Evolutionary conservation across 805 yeast genomes (phyloP), one percentile per base, ranked within the genome.

Genomic region (Priceomyces carsonii): DNA sequence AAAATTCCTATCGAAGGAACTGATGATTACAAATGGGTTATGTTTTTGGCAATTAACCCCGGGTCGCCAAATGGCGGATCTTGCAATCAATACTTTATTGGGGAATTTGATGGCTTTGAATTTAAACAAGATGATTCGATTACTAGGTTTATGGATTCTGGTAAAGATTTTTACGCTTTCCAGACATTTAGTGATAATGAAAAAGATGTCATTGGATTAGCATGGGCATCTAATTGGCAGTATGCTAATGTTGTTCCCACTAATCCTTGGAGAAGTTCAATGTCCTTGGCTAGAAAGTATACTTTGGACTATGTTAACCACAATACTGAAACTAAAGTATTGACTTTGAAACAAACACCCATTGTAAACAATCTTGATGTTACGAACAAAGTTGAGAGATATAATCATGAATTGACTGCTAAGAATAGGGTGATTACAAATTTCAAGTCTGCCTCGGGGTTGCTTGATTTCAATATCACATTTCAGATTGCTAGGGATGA

Each of bases 201-300:
- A 13, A 20, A 33, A 6, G 59, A 53, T 12, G 55, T 51, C 3
- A 19, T 61, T n/a, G 67, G 66, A 17, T 38, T 66, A 26, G 71
- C 67, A 4, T 67, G 73, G 73, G 66, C 69, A 24, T 60, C 68
- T 25, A 65, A 65, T 45, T 67, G 73, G 73, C 67, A 64, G 43
- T 67, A 67, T 38, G 52, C 55, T 17, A 51, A 50, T 14, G 43
- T 43, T 12, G 64, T 56, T 13, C 72, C 73, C n/a, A 61, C 67
- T 8, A 41, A 37, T 5, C 45, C 51, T 6, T 66, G 64, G 63
- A 55, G 66, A 34, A 47, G 61, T 13, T 55, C 67, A 2, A 59
- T 63, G 67, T 49, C 69, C 1, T 36, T 59, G 13, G 55, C 46
- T n/a, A 52, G 66, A 35, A 55, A 55, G 33, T 48, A 51, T 32